A percentile compares a stretch with the other conserved stretches of the same genome.
phyloP scores from a whole-genome alignment of 2,329 filamentous ascomycete species.

The Penicillium rolfsii region DNA sequence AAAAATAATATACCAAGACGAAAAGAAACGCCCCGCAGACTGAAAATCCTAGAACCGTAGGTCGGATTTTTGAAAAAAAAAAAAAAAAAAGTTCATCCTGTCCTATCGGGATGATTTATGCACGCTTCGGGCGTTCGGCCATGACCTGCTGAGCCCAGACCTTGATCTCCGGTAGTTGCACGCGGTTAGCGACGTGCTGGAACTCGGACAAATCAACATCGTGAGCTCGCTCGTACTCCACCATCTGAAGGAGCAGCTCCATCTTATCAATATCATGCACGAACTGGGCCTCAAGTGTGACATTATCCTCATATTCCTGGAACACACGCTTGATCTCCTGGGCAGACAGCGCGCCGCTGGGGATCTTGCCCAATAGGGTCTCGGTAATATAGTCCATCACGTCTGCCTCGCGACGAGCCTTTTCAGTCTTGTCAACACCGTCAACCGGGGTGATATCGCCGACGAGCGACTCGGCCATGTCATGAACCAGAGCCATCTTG shows the following conservation, averaged over 20 bases:
- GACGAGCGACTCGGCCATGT: slow-evolving; percentile 94
- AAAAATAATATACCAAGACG: slow-evolving; percentile 7
- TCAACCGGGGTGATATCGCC: slow-evolving; percentile 97
- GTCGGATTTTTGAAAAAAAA: not conserved
- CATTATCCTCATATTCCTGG: slow-evolving; percentile 91
- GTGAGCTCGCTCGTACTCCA: slow-evolving; percentile 84
- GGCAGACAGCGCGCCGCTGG: slow-evolving; percentile 67
- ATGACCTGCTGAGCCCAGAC: slow-evolving; percentile 78
- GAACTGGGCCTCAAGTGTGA: slow-evolving; percentile 82
- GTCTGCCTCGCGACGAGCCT: slow-evolving; percentile 79
- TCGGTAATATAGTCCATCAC: slow-evolving; percentile 91
- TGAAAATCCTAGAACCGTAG: not conserved
- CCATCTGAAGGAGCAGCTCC: slow-evolving; percentile 90
- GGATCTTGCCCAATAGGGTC: slow-evolving; percentile 71
- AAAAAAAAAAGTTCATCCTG: not conserved
- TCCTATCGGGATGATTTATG: slow-evolving; percentile 24
- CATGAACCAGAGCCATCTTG: slow-evolving; percentile 93
- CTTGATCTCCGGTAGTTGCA: slow-evolving; percentile 76
- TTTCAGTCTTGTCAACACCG: slow-evolving; percentile 80
- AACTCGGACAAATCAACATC: slow-evolving; percentile 85
- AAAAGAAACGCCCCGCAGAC: slow-evolving; percentile 18
- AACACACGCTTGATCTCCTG: slow-evolving; percentile 76
- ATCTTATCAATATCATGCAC: slow-evolving; percentile 99
- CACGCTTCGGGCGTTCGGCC: slow-evolving; percentile 66
- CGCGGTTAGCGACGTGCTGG: slow-evolving; percentile 71